Evolutionary conservation across 2,329 filamentous ascomycete genomes (phyloP).

Genomic region (Ophiostoma piceae): DNA sequence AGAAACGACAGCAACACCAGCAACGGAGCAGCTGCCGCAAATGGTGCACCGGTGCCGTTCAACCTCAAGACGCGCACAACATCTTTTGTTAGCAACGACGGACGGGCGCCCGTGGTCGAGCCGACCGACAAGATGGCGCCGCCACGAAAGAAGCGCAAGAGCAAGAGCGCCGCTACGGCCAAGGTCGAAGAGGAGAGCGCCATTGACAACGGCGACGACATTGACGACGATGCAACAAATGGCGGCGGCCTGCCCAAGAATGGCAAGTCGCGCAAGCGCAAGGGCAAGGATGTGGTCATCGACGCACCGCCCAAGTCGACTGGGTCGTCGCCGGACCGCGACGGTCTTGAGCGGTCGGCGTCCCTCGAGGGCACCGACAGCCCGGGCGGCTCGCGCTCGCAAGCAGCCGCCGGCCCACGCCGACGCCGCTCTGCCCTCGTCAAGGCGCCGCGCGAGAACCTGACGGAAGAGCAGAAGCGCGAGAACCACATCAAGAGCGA

Average conservation of each 20-base stretch:
- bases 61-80: slow-evolving; percentile 29
- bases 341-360: not conserved
- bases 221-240: not conserved
- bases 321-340: slow-evolving; percentile 13
- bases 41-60: slow-evolving; percentile 27
- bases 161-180: slow-evolving; percentile 34
- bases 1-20: not conserved
- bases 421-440: slow-evolving; percentile 23
- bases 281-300: slow-evolving; percentile 16
- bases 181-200: not conserved
- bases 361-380: not conserved
- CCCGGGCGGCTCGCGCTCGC: not conserved
- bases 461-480: slow-evolving; percentile 74
- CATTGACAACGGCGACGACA: slow-evolving; percentile 1
- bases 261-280: slow-evolving; percentile 21
- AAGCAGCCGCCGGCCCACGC: not conserved
- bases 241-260: not conserved
- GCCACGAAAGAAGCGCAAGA: slow-evolving; percentile 52
- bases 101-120: not conserved
- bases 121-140: slow-evolving; percentile 34
- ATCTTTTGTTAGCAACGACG: slow-evolving; percentile 31
- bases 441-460: slow-evolving; percentile 60
- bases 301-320: not conserved
- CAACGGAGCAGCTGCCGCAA: not conserved
- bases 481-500: slow-evolving; percentile 84